Percentiles rank a stretch among this genome's conserved stretches.
These are phyloP conservation scores for Elongisporangium senticosum DNA, from an alignment of 352 stramenopile species.

Conservation along the genomic window DNA sequence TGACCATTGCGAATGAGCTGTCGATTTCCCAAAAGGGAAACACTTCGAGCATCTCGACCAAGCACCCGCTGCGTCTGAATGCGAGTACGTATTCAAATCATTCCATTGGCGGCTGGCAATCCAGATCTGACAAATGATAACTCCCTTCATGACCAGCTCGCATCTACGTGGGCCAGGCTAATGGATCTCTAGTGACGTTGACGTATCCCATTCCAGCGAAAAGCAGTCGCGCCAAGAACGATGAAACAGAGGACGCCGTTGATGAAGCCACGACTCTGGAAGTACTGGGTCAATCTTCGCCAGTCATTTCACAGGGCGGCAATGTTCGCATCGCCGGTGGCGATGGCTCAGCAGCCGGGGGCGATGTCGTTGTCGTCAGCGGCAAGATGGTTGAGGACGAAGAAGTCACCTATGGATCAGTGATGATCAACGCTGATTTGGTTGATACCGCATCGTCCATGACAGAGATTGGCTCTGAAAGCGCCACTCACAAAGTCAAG, in stretches of 20 bases:
- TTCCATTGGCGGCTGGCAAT: neutral
- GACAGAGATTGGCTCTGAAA: slow-evolving; percentile 59
- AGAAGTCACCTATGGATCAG: slow-evolving; percentile 23
- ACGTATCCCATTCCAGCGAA: slow-evolving; percentile 4
- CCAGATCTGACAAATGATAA: neutral
- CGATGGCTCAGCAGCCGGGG: slow-evolving; percentile 33
- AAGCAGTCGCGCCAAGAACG: slow-evolving; percentile 1
- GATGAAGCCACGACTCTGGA: slow-evolving; percentile 26
- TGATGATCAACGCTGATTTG: slow-evolving; percentile 56
- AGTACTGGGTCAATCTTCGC: slow-evolving; percentile 50
- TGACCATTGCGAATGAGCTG: slow-evolving; percentile 38
- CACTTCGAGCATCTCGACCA: slow-evolving; percentile 32
- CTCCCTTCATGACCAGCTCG: slow-evolving; percentile 1
- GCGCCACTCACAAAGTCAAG: slow-evolving; percentile 38
- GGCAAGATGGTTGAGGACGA: slow-evolving; percentile 24
- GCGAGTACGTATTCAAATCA: slow-evolving; percentile 17
- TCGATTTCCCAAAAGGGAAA: slow-evolving; percentile 40
- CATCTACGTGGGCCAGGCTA: slow-evolving; percentile 15
- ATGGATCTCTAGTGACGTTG: slow-evolving; percentile 11
- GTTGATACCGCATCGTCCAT: slow-evolving; percentile 28
- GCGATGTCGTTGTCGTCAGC: slow-evolving; percentile 40
- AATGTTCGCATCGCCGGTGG: slow-evolving; percentile 51
- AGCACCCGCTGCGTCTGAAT: slow-evolving; percentile 40
- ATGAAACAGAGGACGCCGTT: slow-evolving; percentile 4
- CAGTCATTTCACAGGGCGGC: slow-evolving; percentile 35